These are phyloP conservation scores for Beta macrorhiza DNA, from an alignment of 179 eudicot genomes.

Conservation along the genomic window DNA sequence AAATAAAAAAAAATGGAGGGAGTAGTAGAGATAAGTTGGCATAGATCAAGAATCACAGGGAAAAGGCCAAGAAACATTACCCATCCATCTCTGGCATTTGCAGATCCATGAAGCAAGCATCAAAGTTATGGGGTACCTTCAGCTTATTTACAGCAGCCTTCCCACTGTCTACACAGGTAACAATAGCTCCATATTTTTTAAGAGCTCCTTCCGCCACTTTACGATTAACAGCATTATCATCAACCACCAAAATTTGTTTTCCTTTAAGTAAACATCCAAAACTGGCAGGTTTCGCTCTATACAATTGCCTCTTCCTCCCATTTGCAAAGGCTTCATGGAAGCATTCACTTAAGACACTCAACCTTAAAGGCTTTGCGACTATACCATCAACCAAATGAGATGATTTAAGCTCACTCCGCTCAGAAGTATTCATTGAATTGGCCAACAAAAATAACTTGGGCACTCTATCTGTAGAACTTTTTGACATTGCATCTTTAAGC, in stretches of 20 bases:
- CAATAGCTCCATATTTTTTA: slow-evolving; percentile 75
- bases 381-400: slow-evolving; percentile 58
- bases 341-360: slow-evolving; percentile 53
- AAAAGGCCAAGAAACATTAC: slow-evolving; percentile 35
- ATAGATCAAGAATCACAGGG: not conserved
- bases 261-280: slow-evolving; percentile 51
- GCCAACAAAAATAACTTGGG: slow-evolving; percentile 61
- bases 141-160: slow-evolving; percentile 60
- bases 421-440: slow-evolving; percentile 40
- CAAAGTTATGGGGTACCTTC: slow-evolving; percentile 66
- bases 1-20: too few relatives aligned
- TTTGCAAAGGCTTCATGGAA: slow-evolving; percentile 61
- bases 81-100: slow-evolving; percentile 99
- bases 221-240: slow-evolving; percentile 78
- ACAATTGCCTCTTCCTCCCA: slow-evolving; percentile 46
- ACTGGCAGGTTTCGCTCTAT: slow-evolving; percentile 42
- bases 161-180: slow-evolving; percentile 79
- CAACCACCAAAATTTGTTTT: slow-evolving; percentile 75
- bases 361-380: slow-evolving; percentile 69
- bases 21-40: not conserved
- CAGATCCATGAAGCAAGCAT: slow-evolving; percentile 98
- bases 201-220: slow-evolving; percentile 87
- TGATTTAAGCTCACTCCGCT: slow-evolving; percentile 53
- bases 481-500: slow-evolving; percentile 37
- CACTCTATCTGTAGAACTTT: slow-evolving; percentile 24